Base-by-base conservation (phyloP, 805 yeast species). In the Candida golubevii region DNA sequence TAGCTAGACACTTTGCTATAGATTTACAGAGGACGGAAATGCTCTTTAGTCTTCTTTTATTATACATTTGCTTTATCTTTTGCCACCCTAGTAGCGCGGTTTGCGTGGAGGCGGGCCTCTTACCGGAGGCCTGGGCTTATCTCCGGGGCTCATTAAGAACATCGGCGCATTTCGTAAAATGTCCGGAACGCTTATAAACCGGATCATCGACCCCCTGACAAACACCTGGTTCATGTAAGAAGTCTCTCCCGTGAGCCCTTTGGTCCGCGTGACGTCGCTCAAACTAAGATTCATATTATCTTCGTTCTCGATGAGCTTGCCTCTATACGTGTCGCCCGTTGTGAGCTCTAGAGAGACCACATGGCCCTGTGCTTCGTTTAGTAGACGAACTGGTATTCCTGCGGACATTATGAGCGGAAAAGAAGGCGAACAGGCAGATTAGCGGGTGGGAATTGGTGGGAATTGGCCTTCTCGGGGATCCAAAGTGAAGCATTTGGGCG, bases 231-330 rank as follows among this genome's bases (percentile, higher is more conserved):
- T 88, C 74, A 88, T 75, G 53, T 83, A 85, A 1, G 84, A 72
- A 3, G 85, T 84, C 38, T 74, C 72, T 4, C 97, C 96, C 42
- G 88, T 85, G 15, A 61, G 43, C 28, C 63, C 62, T 26, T 81
- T 78, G 0, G 97, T 90, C 38, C 85, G 81, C 1, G 85, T 79
- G 34, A 85, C 95, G 59, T 91, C 96, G 50, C 79, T 71, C 39
- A 91, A 65, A 48, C 90, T 95, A 26, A 91, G 80, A 61, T 91
- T 91, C 98, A 91, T 93, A 63, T 85, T 90, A 57, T 91, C 98
- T 66, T 91, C 97, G 38, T 84, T 83, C 58, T 85, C 96, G 4
- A 84, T 61, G 37, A 91, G 74, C 60, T 85, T 88, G 1, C 99
- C 99, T 32, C 95, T 74, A 60, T 91, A 91, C 0, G 85, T 79